These are phyloP conservation scores for Calonectria honghensis DNA, from an alignment of 2,329 filamentous ascomycete species.

Conservation along the genomic window DNA sequence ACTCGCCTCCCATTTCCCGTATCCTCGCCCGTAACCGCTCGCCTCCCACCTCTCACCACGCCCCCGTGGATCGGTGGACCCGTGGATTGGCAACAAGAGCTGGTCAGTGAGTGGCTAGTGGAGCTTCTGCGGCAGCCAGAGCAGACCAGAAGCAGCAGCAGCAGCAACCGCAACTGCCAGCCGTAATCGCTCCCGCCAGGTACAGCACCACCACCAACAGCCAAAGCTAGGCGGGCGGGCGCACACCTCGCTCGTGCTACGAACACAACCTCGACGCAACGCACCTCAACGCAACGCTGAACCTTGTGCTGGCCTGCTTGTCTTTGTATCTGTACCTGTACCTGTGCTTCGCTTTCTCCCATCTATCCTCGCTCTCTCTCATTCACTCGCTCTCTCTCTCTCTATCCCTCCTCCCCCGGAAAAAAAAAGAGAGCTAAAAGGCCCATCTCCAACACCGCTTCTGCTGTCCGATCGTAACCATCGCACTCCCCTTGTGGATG, in stretches of 20 bases:
- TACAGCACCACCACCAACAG: not conserved
- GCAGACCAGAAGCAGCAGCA: slow-evolving; percentile 4
- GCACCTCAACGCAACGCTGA: slow-evolving; percentile 33
- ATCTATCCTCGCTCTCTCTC: not conserved
- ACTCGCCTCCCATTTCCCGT: slow-evolving; percentile 19
- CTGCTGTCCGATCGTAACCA: slow-evolving; percentile 24
- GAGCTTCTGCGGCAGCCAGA: slow-evolving; percentile 24
- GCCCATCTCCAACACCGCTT: slow-evolving; percentile 16
- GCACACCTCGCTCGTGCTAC: slow-evolving; percentile 25
- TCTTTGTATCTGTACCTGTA: slow-evolving; percentile 20
- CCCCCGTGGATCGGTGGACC: slow-evolving; percentile 27
- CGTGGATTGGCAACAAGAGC: slow-evolving; percentile 28
- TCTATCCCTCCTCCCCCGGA: not conserved
- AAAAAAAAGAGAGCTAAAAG: slow-evolving; percentile 7
- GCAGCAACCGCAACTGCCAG: slow-evolving; percentile 7
- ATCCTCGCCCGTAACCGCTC: slow-evolving; percentile 23
- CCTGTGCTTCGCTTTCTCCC: slow-evolving; percentile 12
- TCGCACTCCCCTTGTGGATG: slow-evolving; percentile 33
- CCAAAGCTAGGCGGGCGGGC: slow-evolving; percentile 11
- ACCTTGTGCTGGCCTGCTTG: slow-evolving; percentile 24
- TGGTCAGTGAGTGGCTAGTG: slow-evolving; percentile 17
- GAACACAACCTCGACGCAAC: slow-evolving; percentile 30
- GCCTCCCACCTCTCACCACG: slow-evolving; percentile 25
- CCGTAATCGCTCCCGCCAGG: slow-evolving; percentile 16
- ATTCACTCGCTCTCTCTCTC: not conserved